A percentile compares a stretch with the other conserved stretches of the same genome.
phyloP scores from a whole-genome alignment of 371 early-diverging fungal genomes.

The Dichotomocladium elegans region DNA sequence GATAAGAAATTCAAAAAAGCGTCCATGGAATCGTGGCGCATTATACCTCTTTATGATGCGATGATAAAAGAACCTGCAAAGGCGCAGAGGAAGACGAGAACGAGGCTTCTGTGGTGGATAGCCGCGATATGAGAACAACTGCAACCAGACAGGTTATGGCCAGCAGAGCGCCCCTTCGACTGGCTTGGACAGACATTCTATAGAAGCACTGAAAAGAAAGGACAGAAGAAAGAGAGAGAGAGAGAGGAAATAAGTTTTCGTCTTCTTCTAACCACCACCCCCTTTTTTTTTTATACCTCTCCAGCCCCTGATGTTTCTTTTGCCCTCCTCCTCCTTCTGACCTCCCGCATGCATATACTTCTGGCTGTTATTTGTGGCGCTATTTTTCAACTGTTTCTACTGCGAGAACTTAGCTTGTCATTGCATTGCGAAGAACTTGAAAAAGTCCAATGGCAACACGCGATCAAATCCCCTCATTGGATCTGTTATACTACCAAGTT shows the following conservation, averaged over 20 bases:
- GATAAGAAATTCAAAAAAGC: neutral
- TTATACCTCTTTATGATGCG: conserved; percentile 14
- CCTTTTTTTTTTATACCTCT: neutral
- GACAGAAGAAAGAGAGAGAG: neutral
- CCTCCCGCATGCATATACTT: conserved; percentile 1
- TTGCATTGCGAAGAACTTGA: too few relatives aligned
- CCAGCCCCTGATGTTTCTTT: too few relatives aligned
- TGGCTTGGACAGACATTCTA: conserved; percentile 1
- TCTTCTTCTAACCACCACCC: neutral
- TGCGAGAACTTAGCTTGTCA: too few relatives aligned
- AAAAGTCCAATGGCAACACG: too few relatives aligned
- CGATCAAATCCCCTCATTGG: too few relatives aligned
- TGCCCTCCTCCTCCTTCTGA: too few relatives aligned
- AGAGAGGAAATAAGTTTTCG: neutral
- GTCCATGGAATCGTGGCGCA: neutral
- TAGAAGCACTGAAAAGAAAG: neutral
- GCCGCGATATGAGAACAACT: neutral
- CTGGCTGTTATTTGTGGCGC: too few relatives aligned
- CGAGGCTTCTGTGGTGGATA: neutral
- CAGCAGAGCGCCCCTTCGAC: conserved; percentile 1
- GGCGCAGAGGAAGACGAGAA: neutral
- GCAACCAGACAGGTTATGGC: neutral
- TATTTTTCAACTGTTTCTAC: too few relatives aligned
- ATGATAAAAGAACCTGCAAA: conserved; percentile 3
- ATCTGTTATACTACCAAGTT: too few relatives aligned